Base-by-base conservation (phyloP, 495 filamentous ascomycete species). In the Aspergillus bertholletiae region DNA sequence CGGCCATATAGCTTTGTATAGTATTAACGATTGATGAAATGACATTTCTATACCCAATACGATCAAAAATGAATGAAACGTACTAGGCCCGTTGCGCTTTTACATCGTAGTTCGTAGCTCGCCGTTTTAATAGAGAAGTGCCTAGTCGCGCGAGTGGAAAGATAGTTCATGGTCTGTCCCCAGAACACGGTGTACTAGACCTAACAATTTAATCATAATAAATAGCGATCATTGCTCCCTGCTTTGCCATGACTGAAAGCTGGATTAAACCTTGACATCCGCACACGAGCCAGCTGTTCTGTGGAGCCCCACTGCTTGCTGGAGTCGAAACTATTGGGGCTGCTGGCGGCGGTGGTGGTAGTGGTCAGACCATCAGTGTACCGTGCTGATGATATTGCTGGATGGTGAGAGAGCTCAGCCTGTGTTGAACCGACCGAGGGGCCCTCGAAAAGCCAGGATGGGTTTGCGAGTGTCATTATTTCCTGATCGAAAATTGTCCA, bases 401-500 rank as follows among this genome's bases (percentile, higher is more conserved):
- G 18, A 12, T 27, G 18, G 6, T 34, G 26, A 2, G 37, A 20
- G 18, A 43, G 50, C 22, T 43, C 50, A 1, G 22, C 37, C 18
- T 30, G 50, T 24, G 22, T 26, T 49, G 55, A 8, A 11, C 22
- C 17, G 48, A 45, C 21, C 8, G 45, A 30, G 24, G 32, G 17
- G n/a, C 65, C 67, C 5, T 71, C 49, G 26, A 66, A 67, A 3
- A 71, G 28, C 66, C 63, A 70, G 2, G 66, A 59, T 26, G 63
- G 65, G 22, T 68, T 68, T 21, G 67, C 65, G 7, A 73, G 57
- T n/a, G 60, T 56, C 59, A 73, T 62, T 21, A 68, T 72, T 17
- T 71, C 67, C 46, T 74, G 67, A 34, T 75, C 72, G 24, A 75
- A 75, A 30, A 75, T 72, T 5, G 69, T 62, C 70, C 70, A 74